Evolutionary conservation across 306 rosid genomes (phyloP).

Genomic region (Herpetospermum pedunculosum): DNA sequence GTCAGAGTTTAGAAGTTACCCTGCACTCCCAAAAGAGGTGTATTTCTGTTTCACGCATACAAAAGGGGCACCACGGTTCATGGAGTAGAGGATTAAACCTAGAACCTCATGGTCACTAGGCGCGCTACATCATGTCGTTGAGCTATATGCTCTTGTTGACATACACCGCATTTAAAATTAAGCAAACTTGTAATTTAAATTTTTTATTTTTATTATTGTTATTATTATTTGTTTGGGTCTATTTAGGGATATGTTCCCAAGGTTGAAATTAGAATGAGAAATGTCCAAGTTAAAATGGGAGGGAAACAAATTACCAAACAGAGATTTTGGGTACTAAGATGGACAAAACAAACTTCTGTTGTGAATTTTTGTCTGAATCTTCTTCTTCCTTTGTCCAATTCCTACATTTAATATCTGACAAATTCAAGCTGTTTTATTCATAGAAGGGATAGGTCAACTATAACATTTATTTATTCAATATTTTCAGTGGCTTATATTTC

Average conservation of each 20-base stretch:
- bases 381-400: background rate
- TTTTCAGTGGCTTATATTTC: background rate
- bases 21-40: too few species aligned
- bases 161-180: too few species aligned
- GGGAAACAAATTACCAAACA: background rate
- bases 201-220: too few species aligned
- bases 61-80: too few species aligned
- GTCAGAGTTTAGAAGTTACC: too few species aligned
- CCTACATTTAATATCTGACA: conserved; percentile 1
- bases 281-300: background rate
- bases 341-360: background rate
- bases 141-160: too few species aligned
- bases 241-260: background rate
- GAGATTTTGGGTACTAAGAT: background rate
- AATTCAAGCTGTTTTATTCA: background rate
- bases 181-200: too few species aligned
- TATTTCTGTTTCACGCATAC: too few species aligned
- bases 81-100: too few species aligned
- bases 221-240: too few species aligned
- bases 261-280: background rate
- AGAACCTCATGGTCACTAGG: too few species aligned
- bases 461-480: background rate
- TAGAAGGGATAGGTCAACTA: background rate
- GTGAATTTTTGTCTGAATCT: background rate
- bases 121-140: too few species aligned